phyloP scores from a whole-genome alignment of 352 stramenopile genomes.

The Plasmopara halstedii region DNA sequence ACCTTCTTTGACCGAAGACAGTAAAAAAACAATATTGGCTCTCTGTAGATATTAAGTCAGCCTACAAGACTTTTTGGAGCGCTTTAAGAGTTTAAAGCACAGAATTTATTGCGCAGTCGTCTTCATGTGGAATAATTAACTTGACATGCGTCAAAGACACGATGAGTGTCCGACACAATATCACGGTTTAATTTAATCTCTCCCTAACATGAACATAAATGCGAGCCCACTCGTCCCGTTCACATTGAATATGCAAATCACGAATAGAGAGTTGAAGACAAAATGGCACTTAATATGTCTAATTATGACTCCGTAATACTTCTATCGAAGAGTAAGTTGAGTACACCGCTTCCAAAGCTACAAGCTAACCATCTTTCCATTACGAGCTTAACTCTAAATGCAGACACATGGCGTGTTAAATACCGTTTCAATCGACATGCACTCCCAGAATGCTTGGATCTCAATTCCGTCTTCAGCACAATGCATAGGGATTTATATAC shows the following conservation, averaged over 20 bases:
- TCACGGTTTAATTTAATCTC: conserved; percentile 1
- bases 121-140: not conserved
- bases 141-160: not conserved
- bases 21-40: not conserved
- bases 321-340: not conserved
- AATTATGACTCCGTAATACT: conserved; percentile 3
- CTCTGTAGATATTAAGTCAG: not conserved
- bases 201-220: not conserved
- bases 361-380: not conserved
- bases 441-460: not conserved
- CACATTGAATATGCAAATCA: not conserved
- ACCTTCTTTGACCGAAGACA: not conserved
- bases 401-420: not conserved
- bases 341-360: not conserved
- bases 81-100: not conserved
- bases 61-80: conserved; percentile 5
- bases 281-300: not conserved
- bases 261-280: not conserved
- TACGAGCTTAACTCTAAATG: not conserved
- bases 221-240: not conserved
- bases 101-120: not conserved
- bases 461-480: not conserved
- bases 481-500: not conserved
- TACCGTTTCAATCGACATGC: not conserved
- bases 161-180: not conserved